Base-by-base conservation (phyloP, 2,329 filamentous ascomycete genomes). In the Diaporthe sp. region DNA sequence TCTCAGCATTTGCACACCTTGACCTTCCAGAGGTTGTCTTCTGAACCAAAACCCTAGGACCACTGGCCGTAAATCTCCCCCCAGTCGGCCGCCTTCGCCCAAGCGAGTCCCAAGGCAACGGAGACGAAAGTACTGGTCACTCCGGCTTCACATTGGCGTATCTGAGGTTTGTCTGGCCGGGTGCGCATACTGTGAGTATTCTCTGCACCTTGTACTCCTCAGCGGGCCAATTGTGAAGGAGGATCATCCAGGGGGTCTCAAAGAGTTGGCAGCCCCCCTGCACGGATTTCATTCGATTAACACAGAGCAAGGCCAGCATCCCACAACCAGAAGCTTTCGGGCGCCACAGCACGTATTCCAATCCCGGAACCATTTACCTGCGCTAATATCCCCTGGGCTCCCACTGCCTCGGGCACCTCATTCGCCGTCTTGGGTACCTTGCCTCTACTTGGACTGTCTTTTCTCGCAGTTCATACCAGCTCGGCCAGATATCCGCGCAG, bases 331-430 rank as follows among this genome's bases (percentile, higher is more conserved):
- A 73, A 42, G 70, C 74, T 75, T 68, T 68, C 58, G 51, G 71
- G 73, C 75, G 75, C 75, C 75, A 76, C 75, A 76, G 75, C 55
- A 76, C 72, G 61, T 61, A 73, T 73, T 25, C 67, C 70, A 73
- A 76, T 58, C 75, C 72, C 65, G 72, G 75, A 60, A 42, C 72
- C 65, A 60, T 53, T 70, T 60, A 44, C 42, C 28, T 75, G 65
- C 68, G 55, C 75, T 76, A 75, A 75, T 49, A 75, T 76, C 51
- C 75, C 58, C 75, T 74, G 75, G 75, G 25, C 74, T 71, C 57
- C 58, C 55, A 55, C 60, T 72, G 67, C 42, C 65, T 74, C 31
- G 72, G 58, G 55, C 72, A 47, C 67, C 72, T 75, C 20, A 47
- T 70, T 68, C 61, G 68, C 71, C 58, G 67, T 71, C 67, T 68